phyloP scores from a whole-genome alignment of 2,329 filamentous ascomycete species.

The Rugonectria rugulosa region DNA sequence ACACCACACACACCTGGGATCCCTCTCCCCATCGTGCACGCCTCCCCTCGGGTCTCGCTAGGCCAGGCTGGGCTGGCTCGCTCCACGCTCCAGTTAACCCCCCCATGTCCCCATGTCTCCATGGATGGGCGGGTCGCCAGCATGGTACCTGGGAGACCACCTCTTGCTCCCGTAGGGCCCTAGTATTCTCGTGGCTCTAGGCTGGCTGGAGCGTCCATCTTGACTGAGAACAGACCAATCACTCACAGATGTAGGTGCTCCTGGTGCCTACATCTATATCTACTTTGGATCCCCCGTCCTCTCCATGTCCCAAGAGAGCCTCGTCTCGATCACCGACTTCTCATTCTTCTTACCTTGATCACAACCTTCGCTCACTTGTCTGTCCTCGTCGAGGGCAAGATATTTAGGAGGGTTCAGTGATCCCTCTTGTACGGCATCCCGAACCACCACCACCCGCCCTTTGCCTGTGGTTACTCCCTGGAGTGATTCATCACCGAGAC shows the following conservation, averaged over 20 bases:
- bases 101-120: constrained; percentile 27
- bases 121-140: constrained; percentile 26
- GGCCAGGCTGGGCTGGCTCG: constrained; percentile 20
- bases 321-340: constrained; percentile 20
- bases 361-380: constrained; percentile 17
- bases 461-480: constrained; percentile 1
- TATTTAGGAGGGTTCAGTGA: constrained; percentile 11
- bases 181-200: constrained; percentile 26
- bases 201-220: constrained; percentile 19
- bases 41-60: constrained; percentile 20
- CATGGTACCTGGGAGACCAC: constrained; percentile 16
- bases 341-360: constrained; percentile 10
- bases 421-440: not conserved
- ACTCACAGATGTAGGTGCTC: constrained; percentile 37
- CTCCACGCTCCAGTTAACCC: constrained; percentile 14
- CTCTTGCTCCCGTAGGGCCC: constrained; percentile 24
- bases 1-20: constrained; percentile 17
- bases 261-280: constrained; percentile 41
- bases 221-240: constrained; percentile 33
- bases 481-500: constrained; percentile 10
- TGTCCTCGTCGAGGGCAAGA: constrained; percentile 3
- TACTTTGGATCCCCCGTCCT: constrained; percentile 37
- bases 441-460: not conserved
- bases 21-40: constrained; percentile 15
- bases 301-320: constrained; percentile 28